Base-by-base conservation (phyloP, 2,329 filamentous ascomycete genomes). In the Lachnellula suecica region DNA sequence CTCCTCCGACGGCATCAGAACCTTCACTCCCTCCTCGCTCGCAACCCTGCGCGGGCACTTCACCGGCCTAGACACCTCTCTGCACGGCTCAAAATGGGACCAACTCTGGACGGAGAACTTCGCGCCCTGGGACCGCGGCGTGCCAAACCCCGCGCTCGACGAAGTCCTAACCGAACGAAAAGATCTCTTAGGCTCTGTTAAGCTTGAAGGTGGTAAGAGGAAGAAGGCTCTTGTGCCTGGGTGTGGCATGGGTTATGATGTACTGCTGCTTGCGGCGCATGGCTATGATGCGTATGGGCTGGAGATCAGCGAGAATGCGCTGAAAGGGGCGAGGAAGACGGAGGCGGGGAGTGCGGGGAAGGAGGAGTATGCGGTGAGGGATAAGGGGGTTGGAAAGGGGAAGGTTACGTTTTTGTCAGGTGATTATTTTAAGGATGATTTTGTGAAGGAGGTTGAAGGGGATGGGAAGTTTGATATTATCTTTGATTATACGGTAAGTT, bases 241-340 rank as follows among this genome's bases (percentile, higher is more conserved):
- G 4, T 96, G 91, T 69, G 91, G 91, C 0, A 80, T 82, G 43
- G 91, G 91, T 4, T 87, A 94, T 65, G 91, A 96, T 71, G 88
- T 91, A 2, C 75, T 90, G 9, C 75, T 96, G 34, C 78, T 96
- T 41, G 81, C 84, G 45, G 82, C 82, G 9, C 82, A 86, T 64
- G 91, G 91, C 1, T 94, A 89, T 67, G 87, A 95, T 70, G 83
- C 84, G 1, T 85, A 82, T 63, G 91, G 89, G 0, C 71, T 96
- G 2, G 58, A 11, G 89, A 94, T 66, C 13, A 67, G 66, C 2
- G 41, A 43, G 38, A 64, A 62, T 13, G 78, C 76, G 2, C 59
- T 76, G 8, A 68, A 74, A 10, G 72, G 72, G 29, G 82, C 81
- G 2, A 65, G 70, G 49, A 70, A 73, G 58, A 77, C 76, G 35